A percentile compares a stretch with the other conserved stretches of the same genome.
These are phyloP conservation scores for Pleurotus platypus DNA, from an alignment of 768 basidiomycete species.

Conservation along the genomic window DNA sequence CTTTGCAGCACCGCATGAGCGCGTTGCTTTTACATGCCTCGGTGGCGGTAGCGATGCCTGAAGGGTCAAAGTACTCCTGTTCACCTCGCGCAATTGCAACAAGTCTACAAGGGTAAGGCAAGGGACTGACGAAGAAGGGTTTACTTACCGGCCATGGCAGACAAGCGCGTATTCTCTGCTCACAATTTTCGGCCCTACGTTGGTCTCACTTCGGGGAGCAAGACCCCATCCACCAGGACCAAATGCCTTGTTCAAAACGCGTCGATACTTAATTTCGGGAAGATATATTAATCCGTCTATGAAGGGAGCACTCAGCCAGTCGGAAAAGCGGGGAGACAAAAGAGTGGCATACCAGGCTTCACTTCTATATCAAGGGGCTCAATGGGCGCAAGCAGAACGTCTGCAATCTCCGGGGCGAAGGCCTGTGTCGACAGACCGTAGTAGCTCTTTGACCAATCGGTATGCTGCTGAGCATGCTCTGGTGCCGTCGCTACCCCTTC, in stretches of 20 bases:
- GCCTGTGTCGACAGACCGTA: slow-evolving; percentile 74
- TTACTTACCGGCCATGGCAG: slow-evolving; percentile 79
- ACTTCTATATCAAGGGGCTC: slow-evolving; percentile 83
- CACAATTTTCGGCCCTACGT: slow-evolving; percentile 83
- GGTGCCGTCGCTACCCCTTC: slow-evolving; percentile 8
- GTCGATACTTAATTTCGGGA: slow-evolving; percentile 95
- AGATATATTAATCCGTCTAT: slow-evolving; percentile 91
- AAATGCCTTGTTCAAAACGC: slow-evolving; percentile 89
- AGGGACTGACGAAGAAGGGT: background rate
- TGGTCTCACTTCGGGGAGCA: slow-evolving; percentile 89
- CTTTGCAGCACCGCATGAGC: slow-evolving; percentile 96
- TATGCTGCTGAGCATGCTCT: slow-evolving; percentile 25
- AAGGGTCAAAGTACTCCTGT: slow-evolving; percentile 93
- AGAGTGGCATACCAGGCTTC: slow-evolving; percentile 71
- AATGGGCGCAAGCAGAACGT: slow-evolving; percentile 70
- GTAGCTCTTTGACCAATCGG: slow-evolving; percentile 90
- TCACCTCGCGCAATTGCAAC: slow-evolving; percentile 92
- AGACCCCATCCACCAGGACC: slow-evolving; percentile 98
- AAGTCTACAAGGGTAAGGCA: slow-evolving; percentile 43
- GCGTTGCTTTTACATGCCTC: slow-evolving; percentile 97
- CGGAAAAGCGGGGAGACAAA: background rate
- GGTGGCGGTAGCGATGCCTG: slow-evolving; percentile 87
- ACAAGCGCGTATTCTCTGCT: slow-evolving; percentile 94
- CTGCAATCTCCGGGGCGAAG: slow-evolving; percentile 72
- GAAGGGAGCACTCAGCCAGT: background rate